Conservation (phyloP, 306 rosid species). For the Canavalia ensiformis region DNA sequence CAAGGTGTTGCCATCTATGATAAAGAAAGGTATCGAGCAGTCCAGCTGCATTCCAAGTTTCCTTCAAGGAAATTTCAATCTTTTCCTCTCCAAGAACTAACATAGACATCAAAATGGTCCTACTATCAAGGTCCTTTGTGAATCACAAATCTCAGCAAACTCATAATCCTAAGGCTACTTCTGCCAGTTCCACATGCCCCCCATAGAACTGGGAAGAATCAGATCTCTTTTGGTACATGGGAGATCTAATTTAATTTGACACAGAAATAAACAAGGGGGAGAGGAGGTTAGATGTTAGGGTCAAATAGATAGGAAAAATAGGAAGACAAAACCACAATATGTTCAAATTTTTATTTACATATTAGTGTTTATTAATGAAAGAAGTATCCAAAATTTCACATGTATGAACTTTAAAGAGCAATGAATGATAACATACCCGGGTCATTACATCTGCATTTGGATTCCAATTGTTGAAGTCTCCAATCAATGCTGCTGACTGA, state of each 20-base stretch:
- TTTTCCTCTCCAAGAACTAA: conserved; percentile 17
- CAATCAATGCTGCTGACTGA: conserved; percentile 94
- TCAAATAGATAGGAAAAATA: conserved; percentile 20
- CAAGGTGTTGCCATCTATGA: not conserved
- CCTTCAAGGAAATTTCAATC: conserved; percentile 19
- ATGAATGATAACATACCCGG: conserved; percentile 65
- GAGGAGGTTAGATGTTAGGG: conserved; percentile 31
- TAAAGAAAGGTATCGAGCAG: not conserved
- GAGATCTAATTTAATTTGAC: conserved; percentile 30
- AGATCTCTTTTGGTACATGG: not conserved
- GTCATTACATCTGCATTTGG: conserved; percentile 86
- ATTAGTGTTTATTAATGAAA: not conserved
- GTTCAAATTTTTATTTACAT: not conserved
- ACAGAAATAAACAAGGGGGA: conserved; percentile 33
- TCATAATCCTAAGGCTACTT: conserved; percentile 2
- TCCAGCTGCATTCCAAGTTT: not conserved
- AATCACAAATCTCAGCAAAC: conserved; percentile 11
- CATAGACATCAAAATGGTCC: conserved; percentile 16
- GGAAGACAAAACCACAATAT: conserved; percentile 23
- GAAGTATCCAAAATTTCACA: conserved; percentile 4
- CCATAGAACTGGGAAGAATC: not conserved
- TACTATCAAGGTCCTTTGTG: not conserved
- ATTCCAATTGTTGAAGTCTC: conserved; percentile 98
- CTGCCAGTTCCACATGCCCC: not conserved
- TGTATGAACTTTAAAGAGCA: conserved; percentile 40